Evolutionary conservation across 495 filamentous ascomycete genomes (phyloP), one percentile per base, ranked within the genome.

Genomic region (Xylaria castorea): DNA sequence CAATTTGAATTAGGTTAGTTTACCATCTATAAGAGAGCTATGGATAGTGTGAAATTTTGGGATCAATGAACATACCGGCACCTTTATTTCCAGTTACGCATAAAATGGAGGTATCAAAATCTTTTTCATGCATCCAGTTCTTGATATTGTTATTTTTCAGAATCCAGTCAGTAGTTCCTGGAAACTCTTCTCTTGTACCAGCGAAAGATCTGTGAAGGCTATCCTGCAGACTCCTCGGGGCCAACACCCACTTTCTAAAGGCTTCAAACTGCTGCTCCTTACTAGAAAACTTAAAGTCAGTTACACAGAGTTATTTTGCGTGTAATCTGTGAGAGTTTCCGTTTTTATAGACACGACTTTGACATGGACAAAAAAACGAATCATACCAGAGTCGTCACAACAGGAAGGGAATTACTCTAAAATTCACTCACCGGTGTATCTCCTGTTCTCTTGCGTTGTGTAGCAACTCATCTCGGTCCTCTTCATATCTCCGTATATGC

Each of bases 401-500:
- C 18, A 50, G 11, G 48, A 25, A 14, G 53, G 7, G 2, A 18
- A 16, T 32, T 2, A 18, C 12, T 57, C 4, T 14, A 57, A 32
- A 5, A 18, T 4, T 57, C 18, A 57, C 53, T 32, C 27, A 57
- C 53, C 61, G 34, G 22, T 64, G 12, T 40, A 5, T 25, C 22
- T 64, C 61, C 36, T 64, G 38, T 64, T 64, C 38, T 64, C 22
- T 64, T 25, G 74, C 66, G 11, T 32, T n/a, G 18, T 32, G 58
- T 12, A 76, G 51, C 7, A 63, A 14, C 22, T 62, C 34, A 1
- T 64, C 5, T 38, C 76, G 51, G 53, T 74, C 75, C 55, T 77
- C 4, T 50, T 78, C 68, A 20, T 78, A 78, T 30, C 61, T 68
- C 18, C 48, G 25, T 34, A 79, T 72, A 22, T 63, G 65, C 30